Percentiles rank a stretch among this genome's conserved stretches.
phyloP scores from a whole-genome alignment of 176 grass and related monocot species.

The Avena atlantica region DNA sequence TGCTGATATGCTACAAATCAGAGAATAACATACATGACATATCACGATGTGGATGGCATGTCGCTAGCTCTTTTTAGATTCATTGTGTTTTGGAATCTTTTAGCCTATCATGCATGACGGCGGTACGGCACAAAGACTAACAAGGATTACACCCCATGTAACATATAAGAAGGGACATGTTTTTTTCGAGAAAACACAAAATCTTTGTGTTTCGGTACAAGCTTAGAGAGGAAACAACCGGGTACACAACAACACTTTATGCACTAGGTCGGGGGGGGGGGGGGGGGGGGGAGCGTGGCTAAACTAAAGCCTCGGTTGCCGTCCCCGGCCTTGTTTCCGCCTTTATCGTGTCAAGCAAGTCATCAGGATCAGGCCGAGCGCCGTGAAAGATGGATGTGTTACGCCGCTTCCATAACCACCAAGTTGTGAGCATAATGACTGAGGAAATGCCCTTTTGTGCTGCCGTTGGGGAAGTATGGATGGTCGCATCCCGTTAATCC shows the following conservation, averaged over 20 bases:
- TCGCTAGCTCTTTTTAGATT: not conserved
- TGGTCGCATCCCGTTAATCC: not conserved
- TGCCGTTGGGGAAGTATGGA: not conserved
- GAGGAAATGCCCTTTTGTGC: not conserved
- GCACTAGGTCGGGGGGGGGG: too few relatives aligned
- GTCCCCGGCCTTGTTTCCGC: too few relatives aligned
- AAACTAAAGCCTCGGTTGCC: too few relatives aligned
- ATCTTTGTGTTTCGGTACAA: too few relatives aligned
- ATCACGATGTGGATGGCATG: not conserved
- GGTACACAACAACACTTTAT: not conserved
- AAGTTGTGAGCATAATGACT: not conserved
- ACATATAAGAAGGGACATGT: not conserved
- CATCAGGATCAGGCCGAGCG: not conserved
- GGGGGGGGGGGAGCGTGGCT: too few relatives aligned
- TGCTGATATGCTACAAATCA: not conserved
- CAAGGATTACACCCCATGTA: not conserved
- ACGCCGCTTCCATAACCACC: not conserved
- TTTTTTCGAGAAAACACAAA: too few relatives aligned
- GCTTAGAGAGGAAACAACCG: too few relatives aligned
- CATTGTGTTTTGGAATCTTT: constrained; percentile 11
- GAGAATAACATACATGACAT: not conserved
- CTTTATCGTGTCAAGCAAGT: not conserved
- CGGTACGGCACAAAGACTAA: not conserved
- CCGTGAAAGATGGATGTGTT: not conserved
- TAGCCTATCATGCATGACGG: not conserved